Evolutionary conservation across 2,329 filamentous ascomycete species (phyloP), one percentile per base, ranked within the genome.

Genomic region (Hypoxylon sp.): DNA sequence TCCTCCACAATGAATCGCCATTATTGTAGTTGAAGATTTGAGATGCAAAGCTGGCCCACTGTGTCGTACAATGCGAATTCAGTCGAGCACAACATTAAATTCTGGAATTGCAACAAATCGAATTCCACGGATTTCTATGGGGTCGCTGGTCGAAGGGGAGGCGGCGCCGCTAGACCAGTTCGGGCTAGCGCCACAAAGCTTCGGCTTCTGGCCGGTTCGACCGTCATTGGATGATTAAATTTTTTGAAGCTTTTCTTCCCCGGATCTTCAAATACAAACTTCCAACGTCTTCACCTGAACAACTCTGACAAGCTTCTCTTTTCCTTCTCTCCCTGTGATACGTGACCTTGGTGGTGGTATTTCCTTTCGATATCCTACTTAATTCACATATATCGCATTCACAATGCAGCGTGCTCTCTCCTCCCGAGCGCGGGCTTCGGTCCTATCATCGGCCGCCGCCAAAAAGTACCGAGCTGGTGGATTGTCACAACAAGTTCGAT

Each of bases 371-470:
- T 79, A 76, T 69, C 72, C 76, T 75, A 73, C 77, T 71, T 74
- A 72, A 69, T 70, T 65, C 46, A 65, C 70, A 72, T 68, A 73
- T 72, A 75, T 63, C 84, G 92, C 82, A 80, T 98, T 98, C 85
- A 92, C 82, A 80, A 99, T 99, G 96, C 96, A 99, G 89, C 93
- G 96, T 84, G 94, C 94, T 84, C 88, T 99, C 80, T 89, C 92
- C 80, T 93, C 93, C 76, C 87, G 89, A 81, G 86, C 92, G 78
- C 88, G 93, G 86, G 90, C 93, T 80, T 92, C 93, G 75, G 89
- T 91, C 86, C 89, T 95, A 77, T 91, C 90, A 73, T 88, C 91
- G 80, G 88, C 87, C 80, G 82, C 85, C 69, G 84, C 89, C 74
- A 83, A 84, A 76, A 89, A 88, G 80, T 86, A 91, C 81, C 89